A percentile compares a stretch with the other conserved stretches of the same genome.
phyloP scores from a whole-genome alignment of 768 basidiomycete species.

The Suillus americanus region DNA sequence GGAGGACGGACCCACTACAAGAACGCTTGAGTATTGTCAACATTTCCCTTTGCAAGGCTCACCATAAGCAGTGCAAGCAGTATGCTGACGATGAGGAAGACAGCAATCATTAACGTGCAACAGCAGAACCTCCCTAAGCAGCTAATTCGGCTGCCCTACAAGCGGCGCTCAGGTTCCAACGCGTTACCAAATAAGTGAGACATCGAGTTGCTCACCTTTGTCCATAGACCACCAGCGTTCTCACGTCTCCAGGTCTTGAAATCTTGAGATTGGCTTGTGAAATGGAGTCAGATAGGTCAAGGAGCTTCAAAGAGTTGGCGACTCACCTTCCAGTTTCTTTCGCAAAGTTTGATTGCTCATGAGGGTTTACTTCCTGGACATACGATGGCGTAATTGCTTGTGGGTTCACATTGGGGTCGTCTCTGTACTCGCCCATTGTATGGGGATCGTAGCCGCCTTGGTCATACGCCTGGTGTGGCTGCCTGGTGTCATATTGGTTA shows the following conservation, averaged over 20 bases:
- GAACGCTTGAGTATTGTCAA: constrained; percentile 1
- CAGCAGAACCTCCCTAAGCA: constrained; percentile 73
- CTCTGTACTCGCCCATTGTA: constrained; percentile 32
- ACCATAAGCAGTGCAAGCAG: constrained; percentile 69
- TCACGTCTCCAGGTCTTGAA: constrained; percentile 55
- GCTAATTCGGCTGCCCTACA: constrained; percentile 57
- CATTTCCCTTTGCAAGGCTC: constrained; percentile 23
- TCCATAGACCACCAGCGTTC: constrained; percentile 67
- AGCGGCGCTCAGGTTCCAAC: not conserved
- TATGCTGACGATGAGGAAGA: constrained; percentile 68
- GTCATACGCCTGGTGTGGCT: constrained; percentile 55
- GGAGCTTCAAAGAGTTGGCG: not conserved
- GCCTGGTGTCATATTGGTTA: constrained; percentile 45
- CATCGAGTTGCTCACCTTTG: constrained; percentile 41
- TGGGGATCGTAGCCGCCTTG: constrained; percentile 39
- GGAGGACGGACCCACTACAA: constrained; percentile 78
- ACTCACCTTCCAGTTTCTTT: constrained; percentile 3
- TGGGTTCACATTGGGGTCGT: constrained; percentile 32
- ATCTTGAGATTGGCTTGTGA: constrained; percentile 25
- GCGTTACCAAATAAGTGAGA: not conserved
- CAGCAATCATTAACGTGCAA: constrained; percentile 65
- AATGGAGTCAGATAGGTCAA: constrained; percentile 11
- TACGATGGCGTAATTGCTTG: constrained; percentile 12
- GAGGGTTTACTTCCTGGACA: constrained; percentile 34
- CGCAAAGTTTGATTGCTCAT: constrained; percentile 45